Evolutionary conservation across 768 basidiomycete species (phyloP).

Genomic region (Mycena venus): DNA sequence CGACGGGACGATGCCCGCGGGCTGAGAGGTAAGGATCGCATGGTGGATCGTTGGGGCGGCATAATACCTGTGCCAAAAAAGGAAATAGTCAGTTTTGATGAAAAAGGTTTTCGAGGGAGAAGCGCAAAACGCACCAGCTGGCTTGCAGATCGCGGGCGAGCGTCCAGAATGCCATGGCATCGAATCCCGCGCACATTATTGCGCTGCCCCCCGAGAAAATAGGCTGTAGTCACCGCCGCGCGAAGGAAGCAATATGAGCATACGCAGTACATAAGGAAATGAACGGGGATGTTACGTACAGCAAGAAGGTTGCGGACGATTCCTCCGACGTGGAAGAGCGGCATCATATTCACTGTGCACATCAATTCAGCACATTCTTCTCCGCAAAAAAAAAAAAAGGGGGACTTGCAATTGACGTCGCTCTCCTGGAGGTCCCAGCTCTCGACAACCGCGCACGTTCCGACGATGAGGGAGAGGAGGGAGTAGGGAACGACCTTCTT

Average conservation of each 20-base stretch:
- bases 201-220: conserved; percentile 67
- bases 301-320: conserved; percentile 71
- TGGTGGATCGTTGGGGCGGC: conserved; percentile 65
- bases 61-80: conserved; percentile 59
- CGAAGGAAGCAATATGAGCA: background rate
- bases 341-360: conserved; percentile 61
- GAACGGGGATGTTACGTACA: conserved; percentile 25
- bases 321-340: conserved; percentile 72
- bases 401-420: conserved; percentile 61
- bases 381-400: background rate
- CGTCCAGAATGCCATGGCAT: conserved; percentile 65
- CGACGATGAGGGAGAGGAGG: conserved; percentile 57
- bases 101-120: too few relatives aligned
- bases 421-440: conserved; percentile 55
- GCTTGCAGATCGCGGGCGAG: conserved; percentile 51
- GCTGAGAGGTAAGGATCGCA: conserved; percentile 58
- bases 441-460: conserved; percentile 57
- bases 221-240: too few relatives aligned
- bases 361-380: background rate
- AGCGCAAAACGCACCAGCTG: conserved; percentile 60
- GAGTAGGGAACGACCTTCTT: conserved; percentile 65
- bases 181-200: conserved; percentile 69
- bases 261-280: conserved; percentile 6
- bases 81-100: conserved; percentile 2
- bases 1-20: conserved; percentile 44